Evolutionary conservation across 2,329 filamentous ascomycete species (phyloP), one percentile per base, ranked within the genome.

Genomic region (Pestalotiopsis sp.): DNA sequence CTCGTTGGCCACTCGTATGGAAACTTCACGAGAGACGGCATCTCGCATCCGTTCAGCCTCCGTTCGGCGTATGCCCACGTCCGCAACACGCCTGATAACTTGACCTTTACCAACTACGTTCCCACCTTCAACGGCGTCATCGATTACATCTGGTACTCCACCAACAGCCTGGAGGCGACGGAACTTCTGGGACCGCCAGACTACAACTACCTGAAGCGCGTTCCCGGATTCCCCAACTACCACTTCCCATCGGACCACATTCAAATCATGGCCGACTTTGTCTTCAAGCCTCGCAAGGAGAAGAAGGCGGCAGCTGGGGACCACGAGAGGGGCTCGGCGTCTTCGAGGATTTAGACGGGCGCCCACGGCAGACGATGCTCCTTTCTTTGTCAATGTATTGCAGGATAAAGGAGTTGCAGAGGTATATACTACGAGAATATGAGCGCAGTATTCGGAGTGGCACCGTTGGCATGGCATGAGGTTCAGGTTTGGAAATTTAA

Each of bases 131-230:
- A 90, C 65, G 95, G 94, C 71, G 93, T 97, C 68, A 92, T 99
- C 73, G 96, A 99, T 79, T 98, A 98, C 81, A 94, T 99, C 76
- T 98, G 95, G 94, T 99, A 97, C 82, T 95, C 94, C 68, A 95
- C 94, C 68, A 97, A 96, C 80, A 90, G 92, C 25, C 85, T 98
- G 59, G 93, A 96, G 77, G 92, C 97, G 27, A 91, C 93, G 20
- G 92, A 92, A 66, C 82, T 98, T 66, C 90, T 98, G 3, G 95
- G 95, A 38, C 92, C 95, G 58, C 93, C 97, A 2, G 95, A 98
- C 78, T 88, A 91, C 72, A 89, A 93, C 36, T 96, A 97, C 78
- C 89, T 97, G 68, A 92, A 93, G 79, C 89, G 91, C 66, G 93
- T 98, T 31, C 94, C 95, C 3, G 94, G 94, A 0, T 97, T 97